phyloP scores from a whole-genome alignment of 2,329 filamentous ascomycete species.

The Fusarium nurragi region DNA sequence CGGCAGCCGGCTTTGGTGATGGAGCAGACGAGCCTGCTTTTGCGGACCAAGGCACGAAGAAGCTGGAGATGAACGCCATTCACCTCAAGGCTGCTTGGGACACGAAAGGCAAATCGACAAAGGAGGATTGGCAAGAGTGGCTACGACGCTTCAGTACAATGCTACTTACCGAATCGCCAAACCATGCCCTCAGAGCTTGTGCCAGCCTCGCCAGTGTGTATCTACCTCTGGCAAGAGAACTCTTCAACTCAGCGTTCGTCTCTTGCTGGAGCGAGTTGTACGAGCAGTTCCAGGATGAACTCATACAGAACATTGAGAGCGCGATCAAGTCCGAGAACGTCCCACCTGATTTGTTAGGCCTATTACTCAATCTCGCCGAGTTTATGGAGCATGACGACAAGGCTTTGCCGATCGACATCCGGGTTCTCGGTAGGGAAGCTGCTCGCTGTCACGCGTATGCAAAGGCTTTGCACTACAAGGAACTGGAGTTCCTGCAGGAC shows the following conservation, averaged over 20 bases:
- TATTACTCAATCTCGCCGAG: conserved; percentile 93
- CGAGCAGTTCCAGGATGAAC: conserved; percentile 94
- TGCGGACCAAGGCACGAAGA: conserved; percentile 88
- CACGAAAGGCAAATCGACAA: conserved; percentile 93
- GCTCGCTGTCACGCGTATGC: conserved; percentile 97
- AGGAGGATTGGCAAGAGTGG: conserved; percentile 99
- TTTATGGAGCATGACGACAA: conserved; percentile 99
- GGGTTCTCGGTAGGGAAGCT: conserved; percentile 91
- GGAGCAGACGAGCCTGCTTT: conserved; percentile 82
- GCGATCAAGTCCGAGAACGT: conserved; percentile 96
- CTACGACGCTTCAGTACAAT: conserved; percentile 96
- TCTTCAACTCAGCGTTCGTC: conserved; percentile 99
- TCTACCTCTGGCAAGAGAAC: conserved; percentile 86
- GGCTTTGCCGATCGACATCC: conserved; percentile 95
- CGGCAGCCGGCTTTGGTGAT: conserved; percentile 81
- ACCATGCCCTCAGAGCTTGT: conserved; percentile 92
- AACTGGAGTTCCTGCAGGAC: conserved; percentile 97
- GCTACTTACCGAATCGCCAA: conserved; percentile 91
- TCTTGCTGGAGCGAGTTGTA: conserved; percentile 99
- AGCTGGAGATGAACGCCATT: conserved; percentile 95
- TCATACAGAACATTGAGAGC: conserved; percentile 94
- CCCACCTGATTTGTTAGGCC: conserved; percentile 92
- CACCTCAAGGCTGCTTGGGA: conserved; percentile 98
- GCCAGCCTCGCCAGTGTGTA: conserved; percentile 91
- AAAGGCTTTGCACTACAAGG: conserved; percentile 98